Evolutionary conservation across 768 basidiomycete species (phyloP).

Genomic region (Naganishia vaughanmartiniae): DNA sequence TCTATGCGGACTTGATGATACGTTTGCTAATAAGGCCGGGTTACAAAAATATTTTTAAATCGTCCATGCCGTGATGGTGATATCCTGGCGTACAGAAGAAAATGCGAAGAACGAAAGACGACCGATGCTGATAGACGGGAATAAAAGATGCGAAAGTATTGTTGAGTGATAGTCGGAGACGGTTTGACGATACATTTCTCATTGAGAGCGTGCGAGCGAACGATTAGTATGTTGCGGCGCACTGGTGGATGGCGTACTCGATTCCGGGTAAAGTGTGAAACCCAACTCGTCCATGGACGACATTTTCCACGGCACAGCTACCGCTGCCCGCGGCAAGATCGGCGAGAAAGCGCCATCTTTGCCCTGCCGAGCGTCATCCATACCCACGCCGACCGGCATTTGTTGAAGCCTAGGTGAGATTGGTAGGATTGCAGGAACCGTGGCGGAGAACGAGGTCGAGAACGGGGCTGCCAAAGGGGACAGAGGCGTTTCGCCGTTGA

Average conservation of each 20-base stretch:
- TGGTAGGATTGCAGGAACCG: background rate
- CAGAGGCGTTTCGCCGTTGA: constrained; percentile 27
- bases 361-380: constrained; percentile 17
- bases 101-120: constrained; percentile 1
- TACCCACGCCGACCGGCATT: constrained; percentile 1
- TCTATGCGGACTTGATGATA: constrained; percentile 15
- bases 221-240: background rate
- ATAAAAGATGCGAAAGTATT: background rate
- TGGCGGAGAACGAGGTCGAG: constrained; percentile 20
- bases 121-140: background rate
- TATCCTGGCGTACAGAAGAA: background rate
- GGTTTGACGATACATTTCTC: background rate
- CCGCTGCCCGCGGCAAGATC: constrained; percentile 11
- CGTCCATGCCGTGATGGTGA: background rate
- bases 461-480: constrained; percentile 31
- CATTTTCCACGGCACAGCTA: constrained; percentile 28
- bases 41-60: background rate
- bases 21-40: background rate
- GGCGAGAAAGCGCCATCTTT: constrained; percentile 26
- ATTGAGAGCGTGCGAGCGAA: constrained; percentile 17
- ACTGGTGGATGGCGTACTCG: background rate
- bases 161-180: background rate
- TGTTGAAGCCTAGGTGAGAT: constrained; percentile 25
- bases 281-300: constrained; percentile 1
- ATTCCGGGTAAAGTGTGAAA: background rate